These are phyloP conservation scores for Fusarium hostae DNA, from an alignment of 2,329 filamentous ascomycete species.

Conservation along the genomic window DNA sequence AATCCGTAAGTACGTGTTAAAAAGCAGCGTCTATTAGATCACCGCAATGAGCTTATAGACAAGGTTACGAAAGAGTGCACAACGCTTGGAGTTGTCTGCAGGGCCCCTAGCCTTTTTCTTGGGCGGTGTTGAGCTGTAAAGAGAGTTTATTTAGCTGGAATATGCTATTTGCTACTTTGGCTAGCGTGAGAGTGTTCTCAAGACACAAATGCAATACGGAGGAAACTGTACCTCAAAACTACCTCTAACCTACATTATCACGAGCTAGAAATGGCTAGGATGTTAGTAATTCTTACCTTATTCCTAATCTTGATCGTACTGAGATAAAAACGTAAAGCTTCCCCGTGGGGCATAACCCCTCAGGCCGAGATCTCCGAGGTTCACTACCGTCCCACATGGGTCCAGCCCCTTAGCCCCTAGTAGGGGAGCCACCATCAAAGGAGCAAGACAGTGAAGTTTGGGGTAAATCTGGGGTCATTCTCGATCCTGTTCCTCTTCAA, in stretches of 20 bases:
- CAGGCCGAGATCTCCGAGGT: slow-evolving; percentile 16
- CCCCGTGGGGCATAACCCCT: not conserved
- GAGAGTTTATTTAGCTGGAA: not conserved
- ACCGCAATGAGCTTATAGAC: rapidly evolving
- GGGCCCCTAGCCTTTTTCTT: not conserved
- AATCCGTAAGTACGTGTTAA: not conserved
- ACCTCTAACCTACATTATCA: not conserved
- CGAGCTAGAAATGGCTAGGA: too few relatives aligned
- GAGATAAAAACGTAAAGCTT: not conserved
- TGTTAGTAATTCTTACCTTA: rapidly evolving
- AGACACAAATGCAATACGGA: too few relatives aligned
- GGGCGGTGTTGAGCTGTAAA: not conserved
- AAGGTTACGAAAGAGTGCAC: not conserved
- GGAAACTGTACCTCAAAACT: too few relatives aligned
- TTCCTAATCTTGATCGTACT: not conserved
- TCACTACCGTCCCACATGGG: slow-evolving; percentile 2
- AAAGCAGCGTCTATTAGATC: not conserved
- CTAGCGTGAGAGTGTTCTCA: too few relatives aligned
- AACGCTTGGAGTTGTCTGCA: too few relatives aligned
- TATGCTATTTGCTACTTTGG: not conserved
- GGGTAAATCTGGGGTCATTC: slow-evolving; percentile 29
- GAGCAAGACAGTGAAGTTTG: not conserved
- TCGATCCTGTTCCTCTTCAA: slow-evolving; percentile 8
- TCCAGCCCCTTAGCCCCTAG: slow-evolving; percentile 6
- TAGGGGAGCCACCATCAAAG: not conserved